Conservation (phyloP, 257 asterid species). For the Solanum chaucha region DNA sequence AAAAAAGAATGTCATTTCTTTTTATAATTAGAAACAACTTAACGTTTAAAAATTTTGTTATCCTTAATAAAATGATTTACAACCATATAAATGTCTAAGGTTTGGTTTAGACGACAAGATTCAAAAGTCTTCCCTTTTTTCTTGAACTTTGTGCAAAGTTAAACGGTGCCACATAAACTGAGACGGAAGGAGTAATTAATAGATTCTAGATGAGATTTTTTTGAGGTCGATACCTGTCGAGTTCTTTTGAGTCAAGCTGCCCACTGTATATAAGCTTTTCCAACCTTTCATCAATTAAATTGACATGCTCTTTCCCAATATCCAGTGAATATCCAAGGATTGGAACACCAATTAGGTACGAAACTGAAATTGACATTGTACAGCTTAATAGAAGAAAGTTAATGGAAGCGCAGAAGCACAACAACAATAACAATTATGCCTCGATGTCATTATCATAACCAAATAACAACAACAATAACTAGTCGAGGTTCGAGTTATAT, state of each 20-base stretch:
- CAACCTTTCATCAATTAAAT: slow-evolving; percentile 72
- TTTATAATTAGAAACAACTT: too few relatives aligned
- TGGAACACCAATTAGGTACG: slow-evolving; percentile 83
- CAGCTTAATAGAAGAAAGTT: neutral
- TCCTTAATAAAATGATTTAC: too few relatives aligned
- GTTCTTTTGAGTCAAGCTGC: slow-evolving; percentile 85
- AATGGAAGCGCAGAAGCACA: neutral
- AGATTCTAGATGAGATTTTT: neutral
- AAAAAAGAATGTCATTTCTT: neutral
- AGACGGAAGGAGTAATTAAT: neutral
- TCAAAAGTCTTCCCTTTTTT: neutral
- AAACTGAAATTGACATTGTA: slow-evolving; percentile 32
- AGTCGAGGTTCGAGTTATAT: neutral
- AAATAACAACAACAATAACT: neutral
- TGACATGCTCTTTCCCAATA: slow-evolving; percentile 87
- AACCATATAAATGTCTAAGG: too few relatives aligned
- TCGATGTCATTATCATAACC: neutral
- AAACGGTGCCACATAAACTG: neutral
- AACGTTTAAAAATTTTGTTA: too few relatives aligned
- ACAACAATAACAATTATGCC: neutral
- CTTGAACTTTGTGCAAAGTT: neutral
- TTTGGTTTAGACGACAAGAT: neutral
- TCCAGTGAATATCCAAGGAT: slow-evolving; percentile 90
- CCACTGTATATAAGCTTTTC: slow-evolving; percentile 92
- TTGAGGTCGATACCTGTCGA: slow-evolving; percentile 53